Evolutionary conservation across 169 alveolate genomes (phyloP).

Genomic region (Plasmodium gallinaceum): DNA sequence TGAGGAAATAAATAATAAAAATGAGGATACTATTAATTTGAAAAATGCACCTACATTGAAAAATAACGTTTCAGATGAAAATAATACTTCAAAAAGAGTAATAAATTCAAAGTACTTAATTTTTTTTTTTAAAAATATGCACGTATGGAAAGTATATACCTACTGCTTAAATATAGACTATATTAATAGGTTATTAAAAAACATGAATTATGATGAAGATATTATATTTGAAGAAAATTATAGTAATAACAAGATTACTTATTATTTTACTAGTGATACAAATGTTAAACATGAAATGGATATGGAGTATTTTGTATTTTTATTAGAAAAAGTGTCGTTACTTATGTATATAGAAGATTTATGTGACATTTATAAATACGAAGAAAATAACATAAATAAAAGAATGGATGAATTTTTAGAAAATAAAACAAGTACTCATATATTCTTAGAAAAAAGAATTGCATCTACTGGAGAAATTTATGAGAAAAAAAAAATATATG

Average conservation of each 20-base stretch:
- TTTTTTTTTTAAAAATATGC: conserved; percentile 42
- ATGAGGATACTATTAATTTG: not conserved
- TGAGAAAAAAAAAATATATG: conserved; percentile 34
- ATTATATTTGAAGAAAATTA: conserved; percentile 18
- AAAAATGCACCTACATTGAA: not conserved
- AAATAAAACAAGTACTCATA: not conserved
- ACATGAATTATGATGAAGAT: conserved; percentile 9
- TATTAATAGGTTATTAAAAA: conserved; percentile 14
- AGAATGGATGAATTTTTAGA: conserved; percentile 2
- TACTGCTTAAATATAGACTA: conserved; percentile 31
- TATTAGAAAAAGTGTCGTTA: conserved; percentile 61
- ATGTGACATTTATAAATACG: conserved; percentile 29
- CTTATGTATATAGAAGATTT: conserved; percentile 43
- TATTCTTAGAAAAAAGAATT: conserved; percentile 23
- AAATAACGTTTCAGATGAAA: not conserved
- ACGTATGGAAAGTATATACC: conserved; percentile 28
- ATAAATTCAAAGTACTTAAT: conserved; percentile 45
- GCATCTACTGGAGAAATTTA: conserved; percentile 14
- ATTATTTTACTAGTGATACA: not conserved
- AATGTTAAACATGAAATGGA: not conserved
- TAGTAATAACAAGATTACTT: not conserved
- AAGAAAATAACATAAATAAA: not conserved
- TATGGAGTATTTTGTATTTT: conserved; percentile 41
- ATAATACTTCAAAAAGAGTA: conserved; percentile 9
- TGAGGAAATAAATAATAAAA: not conserved